A percentile compares a stretch with the other conserved stretches of the same genome.
Conservation (phyloP, 1,139 yeast genomes). For the Geotrichum klebahnii region DNA sequence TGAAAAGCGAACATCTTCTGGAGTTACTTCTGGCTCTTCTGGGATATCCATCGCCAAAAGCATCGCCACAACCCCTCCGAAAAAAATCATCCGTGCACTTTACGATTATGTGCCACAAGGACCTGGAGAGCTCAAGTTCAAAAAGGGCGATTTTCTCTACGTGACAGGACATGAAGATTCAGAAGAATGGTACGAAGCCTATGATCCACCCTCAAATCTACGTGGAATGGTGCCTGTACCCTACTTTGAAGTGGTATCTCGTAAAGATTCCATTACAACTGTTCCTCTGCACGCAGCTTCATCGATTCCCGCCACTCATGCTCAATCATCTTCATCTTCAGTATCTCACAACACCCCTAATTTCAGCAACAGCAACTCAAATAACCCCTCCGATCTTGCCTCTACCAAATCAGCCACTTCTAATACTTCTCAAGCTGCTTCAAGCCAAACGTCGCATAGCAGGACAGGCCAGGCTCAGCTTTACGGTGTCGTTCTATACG, state of each 20-base stretch:
- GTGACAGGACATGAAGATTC: conserved; percentile 62
- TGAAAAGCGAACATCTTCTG: conserved; percentile 35
- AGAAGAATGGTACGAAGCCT: conserved; percentile 81
- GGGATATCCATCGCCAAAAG: conserved; percentile 15
- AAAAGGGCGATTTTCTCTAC: conserved; percentile 83
- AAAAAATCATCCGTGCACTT: conserved; percentile 78
- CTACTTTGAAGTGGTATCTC: conserved; percentile 75
- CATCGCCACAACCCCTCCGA: conserved; percentile 48
- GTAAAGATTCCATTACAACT: conserved; percentile 47
- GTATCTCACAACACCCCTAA: no score
- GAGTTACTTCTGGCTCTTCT: conserved; percentile 19
- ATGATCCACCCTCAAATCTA: conserved; percentile 72
- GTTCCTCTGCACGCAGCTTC: conserved; percentile 31
- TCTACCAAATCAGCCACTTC: conserved; percentile 5
- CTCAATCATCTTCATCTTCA: conserved; percentile 10
- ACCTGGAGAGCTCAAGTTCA: conserved; percentile 74
- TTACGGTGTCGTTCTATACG: conserved; percentile 69
- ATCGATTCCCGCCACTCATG: conserved; percentile 1
- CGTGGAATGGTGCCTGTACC: conserved; percentile 85
- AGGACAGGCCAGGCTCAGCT: conserved; percentile 38
- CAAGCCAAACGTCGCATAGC: conserved; percentile 7
- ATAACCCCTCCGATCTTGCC: conserved; percentile 11
- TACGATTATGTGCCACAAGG: conserved; percentile 76
- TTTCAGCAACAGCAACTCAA: neutral
- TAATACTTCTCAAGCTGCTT: conserved; percentile 4